A percentile compares a stretch with the other conserved stretches of the same genome.
These are phyloP conservation scores for Saprolegnia diclina DNA, from an alignment of 352 stramenopile species.

Conservation along the genomic window DNA sequence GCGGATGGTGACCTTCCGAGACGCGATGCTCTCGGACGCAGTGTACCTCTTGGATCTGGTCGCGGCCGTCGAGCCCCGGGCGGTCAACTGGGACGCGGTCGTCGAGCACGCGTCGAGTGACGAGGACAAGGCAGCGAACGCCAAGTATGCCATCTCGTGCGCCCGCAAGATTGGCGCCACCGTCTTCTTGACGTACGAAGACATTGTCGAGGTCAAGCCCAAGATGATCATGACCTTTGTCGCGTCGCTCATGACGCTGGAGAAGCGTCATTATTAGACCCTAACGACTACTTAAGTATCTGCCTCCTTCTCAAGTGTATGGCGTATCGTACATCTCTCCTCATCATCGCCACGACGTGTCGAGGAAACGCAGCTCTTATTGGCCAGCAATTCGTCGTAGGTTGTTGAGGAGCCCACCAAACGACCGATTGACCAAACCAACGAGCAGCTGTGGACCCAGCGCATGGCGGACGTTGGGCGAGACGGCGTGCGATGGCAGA, in stretches of 20 bases:
- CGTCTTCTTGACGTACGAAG: slow-evolving; percentile 91
- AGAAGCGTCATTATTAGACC: slow-evolving; percentile 48
- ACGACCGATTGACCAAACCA: too few species aligned
- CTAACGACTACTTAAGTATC: too few species aligned
- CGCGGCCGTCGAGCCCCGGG: slow-evolving; percentile 73
- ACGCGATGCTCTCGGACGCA: slow-evolving; percentile 65
- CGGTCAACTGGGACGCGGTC: slow-evolving; percentile 90
- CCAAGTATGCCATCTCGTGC: slow-evolving; percentile 90
- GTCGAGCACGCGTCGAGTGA: slow-evolving; percentile 33
- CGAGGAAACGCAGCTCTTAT: too few species aligned
- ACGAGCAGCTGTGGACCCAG: too few species aligned
- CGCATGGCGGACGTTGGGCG: too few species aligned
- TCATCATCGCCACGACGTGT: too few species aligned
- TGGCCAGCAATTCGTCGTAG: too few species aligned
- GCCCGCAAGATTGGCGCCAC: slow-evolving; percentile 88
- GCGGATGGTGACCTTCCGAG: slow-evolving; percentile 81
- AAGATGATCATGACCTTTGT: slow-evolving; percentile 92
- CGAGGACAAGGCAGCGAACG: slow-evolving; percentile 86
- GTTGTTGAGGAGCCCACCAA: too few species aligned
- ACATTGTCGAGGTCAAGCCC: slow-evolving; percentile 91
- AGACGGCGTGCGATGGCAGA: too few species aligned
- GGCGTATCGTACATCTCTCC: too few species aligned
- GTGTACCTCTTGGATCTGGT: slow-evolving; percentile 86
- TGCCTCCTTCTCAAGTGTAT: too few species aligned
- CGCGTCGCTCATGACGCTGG: slow-evolving; percentile 78